Evolutionary conservation across 768 basidiomycete genomes (phyloP).

Genomic region (Termitomyces bulborhizus): DNA sequence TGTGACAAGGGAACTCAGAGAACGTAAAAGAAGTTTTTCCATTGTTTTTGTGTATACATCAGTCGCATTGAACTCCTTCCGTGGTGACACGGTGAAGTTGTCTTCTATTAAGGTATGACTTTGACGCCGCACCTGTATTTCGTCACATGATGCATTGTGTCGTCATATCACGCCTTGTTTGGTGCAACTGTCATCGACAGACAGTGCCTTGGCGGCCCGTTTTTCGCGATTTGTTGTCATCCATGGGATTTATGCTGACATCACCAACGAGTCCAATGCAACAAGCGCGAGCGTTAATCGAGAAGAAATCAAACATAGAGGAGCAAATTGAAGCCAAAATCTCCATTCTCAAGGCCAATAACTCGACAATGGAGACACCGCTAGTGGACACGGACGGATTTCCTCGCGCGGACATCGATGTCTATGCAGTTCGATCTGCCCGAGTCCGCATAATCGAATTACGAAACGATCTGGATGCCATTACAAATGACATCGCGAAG

Average conservation of each 20-base stretch:
- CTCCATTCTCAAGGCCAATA: conserved; percentile 57
- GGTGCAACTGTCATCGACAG: neutral
- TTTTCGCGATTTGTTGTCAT: neutral
- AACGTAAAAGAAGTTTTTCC: neutral
- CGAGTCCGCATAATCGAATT: conserved; percentile 75
- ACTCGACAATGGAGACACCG: conserved; percentile 60
- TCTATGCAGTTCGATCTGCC: conserved; percentile 72
- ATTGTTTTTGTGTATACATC: too few relatives aligned
- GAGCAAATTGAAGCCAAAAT: conserved; percentile 58
- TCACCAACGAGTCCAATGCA: conserved; percentile 42
- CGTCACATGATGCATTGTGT: too few relatives aligned
- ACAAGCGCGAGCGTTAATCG: conserved; percentile 58
- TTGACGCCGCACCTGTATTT: too few relatives aligned
- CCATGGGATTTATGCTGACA: conserved; percentile 43
- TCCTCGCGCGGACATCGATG: conserved; percentile 81
- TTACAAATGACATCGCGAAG: conserved; percentile 62
- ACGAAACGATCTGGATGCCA: conserved; percentile 65
- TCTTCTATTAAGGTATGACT: too few relatives aligned
- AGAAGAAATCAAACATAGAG: conserved; percentile 68
- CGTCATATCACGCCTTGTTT: conserved; percentile 2
- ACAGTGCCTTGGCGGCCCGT: neutral
- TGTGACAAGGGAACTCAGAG: neutral
- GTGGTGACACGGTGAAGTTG: too few relatives aligned
- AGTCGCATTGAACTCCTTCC: neutral
- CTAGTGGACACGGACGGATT: conserved; percentile 87